Conservation (phyloP, 2,329 filamentous ascomycete species). For the Colletotrichum abscissum region DNA sequence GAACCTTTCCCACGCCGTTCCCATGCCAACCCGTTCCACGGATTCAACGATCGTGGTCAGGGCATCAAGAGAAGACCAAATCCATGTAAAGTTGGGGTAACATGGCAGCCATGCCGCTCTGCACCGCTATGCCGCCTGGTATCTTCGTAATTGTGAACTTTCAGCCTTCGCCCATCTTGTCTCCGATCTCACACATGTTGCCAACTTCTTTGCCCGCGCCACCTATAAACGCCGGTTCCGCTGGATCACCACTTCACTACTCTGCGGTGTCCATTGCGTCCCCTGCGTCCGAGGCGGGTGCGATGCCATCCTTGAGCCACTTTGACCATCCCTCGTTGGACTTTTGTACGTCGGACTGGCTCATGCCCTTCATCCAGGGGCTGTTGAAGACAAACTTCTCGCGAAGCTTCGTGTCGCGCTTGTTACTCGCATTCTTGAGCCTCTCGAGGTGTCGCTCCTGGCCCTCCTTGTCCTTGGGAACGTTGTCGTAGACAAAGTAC, state of each 20-base stretch:
- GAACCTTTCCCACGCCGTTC: constrained; percentile 22
- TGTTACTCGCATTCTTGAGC: constrained; percentile 65
- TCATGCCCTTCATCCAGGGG: constrained; percentile 82
- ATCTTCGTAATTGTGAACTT: constrained; percentile 33
- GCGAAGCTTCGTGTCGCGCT: constrained; percentile 76
- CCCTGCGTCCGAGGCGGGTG: constrained; percentile 47
- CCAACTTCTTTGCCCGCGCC: not conserved
- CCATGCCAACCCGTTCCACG: constrained; percentile 19
- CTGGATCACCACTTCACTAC: constrained; percentile 28
- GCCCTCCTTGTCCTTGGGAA: constrained; percentile 75
- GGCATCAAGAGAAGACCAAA: constrained; percentile 29
- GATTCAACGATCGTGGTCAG: not conserved
- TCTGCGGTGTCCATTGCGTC: constrained; percentile 40
- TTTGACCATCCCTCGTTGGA: constrained; percentile 74
- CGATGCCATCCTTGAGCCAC: constrained; percentile 63
- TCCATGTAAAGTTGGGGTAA: constrained; percentile 23
- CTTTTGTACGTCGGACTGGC: constrained; percentile 80
- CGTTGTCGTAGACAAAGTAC: constrained; percentile 78
- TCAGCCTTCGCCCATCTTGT: constrained; percentile 10
- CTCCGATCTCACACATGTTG: not conserved
- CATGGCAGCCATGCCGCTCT: constrained; percentile 33
- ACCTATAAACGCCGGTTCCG: not conserved
- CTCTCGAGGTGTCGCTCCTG: constrained; percentile 57
- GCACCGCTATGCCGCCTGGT: constrained; percentile 36
- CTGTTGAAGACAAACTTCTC: constrained; percentile 88